Conservation (phyloP, 176 grass and related monocot species). For the Microstegium vimineum region DNA sequence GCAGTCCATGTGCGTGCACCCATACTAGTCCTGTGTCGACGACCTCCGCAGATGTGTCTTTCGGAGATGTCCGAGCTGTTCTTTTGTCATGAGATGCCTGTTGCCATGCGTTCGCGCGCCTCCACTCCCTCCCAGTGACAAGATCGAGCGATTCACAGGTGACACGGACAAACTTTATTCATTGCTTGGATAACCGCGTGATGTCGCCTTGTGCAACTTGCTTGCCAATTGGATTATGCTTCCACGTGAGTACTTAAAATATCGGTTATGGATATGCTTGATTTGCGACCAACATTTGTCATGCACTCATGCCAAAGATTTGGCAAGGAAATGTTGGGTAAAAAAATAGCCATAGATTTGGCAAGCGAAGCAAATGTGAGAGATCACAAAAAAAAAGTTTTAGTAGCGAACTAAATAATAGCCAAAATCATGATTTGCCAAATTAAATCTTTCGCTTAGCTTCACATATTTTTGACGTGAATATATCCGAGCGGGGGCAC, state of each 20-base stretch:
- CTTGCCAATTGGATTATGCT: slow-evolving; percentile 2
- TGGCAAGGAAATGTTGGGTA: no score
- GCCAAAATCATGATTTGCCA: no score
- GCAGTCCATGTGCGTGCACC: not conserved
- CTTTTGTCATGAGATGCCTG: not conserved
- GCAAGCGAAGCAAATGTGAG: no score
- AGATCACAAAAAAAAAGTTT: no score
- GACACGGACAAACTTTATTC: slow-evolving; percentile 23
- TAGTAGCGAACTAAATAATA: no score
- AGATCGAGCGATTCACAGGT: not conserved
- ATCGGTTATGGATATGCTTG: not conserved
- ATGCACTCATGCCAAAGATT: no score
- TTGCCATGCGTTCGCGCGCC: not conserved
- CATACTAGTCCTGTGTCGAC: not conserved
- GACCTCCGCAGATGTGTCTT: not conserved
- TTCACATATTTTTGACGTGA: no score
- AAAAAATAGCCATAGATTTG: no score
- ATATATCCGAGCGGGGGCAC: no score
- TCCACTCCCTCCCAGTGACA: not conserved
- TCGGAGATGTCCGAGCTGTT: not conserved
- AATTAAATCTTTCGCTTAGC: no score
- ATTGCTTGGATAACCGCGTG: slow-evolving; percentile 9
- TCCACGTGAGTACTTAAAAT: not conserved
- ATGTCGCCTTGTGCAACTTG: slow-evolving; percentile 25
- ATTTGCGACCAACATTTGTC: no score